Evolutionary conservation across 495 filamentous ascomycete species (phyloP).

Genomic region (Hyaloscypha hepaticicola): DNA sequence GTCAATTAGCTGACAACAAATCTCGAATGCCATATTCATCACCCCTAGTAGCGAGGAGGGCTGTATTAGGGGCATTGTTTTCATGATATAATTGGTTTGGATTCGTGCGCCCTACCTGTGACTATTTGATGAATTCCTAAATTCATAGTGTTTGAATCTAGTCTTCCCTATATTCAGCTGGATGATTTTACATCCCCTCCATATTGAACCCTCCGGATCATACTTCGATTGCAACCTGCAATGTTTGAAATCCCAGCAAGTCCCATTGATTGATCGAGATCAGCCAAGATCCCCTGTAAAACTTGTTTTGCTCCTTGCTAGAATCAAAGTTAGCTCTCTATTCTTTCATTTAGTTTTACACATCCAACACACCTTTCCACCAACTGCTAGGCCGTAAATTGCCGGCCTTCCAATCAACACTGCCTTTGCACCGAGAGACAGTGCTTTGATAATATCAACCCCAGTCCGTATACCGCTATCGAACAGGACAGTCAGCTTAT

Average conservation of each 20-base stretch:
- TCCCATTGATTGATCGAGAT: slow-evolving; percentile 61
- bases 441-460: slow-evolving; percentile 91
- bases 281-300: slow-evolving; percentile 54
- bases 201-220: slow-evolving; percentile 53
- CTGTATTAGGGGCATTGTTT: too few relatives aligned
- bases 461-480: slow-evolving; percentile 87
- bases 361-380: slow-evolving; percentile 40
- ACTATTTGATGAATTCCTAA: too few relatives aligned
- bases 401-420: slow-evolving; percentile 51
- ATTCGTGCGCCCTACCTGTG: too few relatives aligned
- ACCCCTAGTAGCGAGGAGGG: too few relatives aligned
- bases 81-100: too few relatives aligned
- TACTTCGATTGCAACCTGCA: slow-evolving; percentile 48
- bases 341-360: background rate
- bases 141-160: background rate
- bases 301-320: slow-evolving; percentile 56
- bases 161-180: slow-evolving; percentile 10
- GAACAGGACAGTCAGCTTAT: slow-evolving; percentile 78
- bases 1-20: too few relatives aligned
- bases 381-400: slow-evolving; percentile 50
- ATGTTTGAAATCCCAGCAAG: slow-evolving; percentile 54
- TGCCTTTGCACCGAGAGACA: slow-evolving; percentile 53
- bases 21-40: too few relatives aligned
- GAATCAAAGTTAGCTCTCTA: slow-evolving; percentile 2
- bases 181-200: slow-evolving; percentile 48